Evolutionary conservation across 2,329 filamentous ascomycete genomes (phyloP).

Genomic region (Venturiaceae sp.): DNA sequence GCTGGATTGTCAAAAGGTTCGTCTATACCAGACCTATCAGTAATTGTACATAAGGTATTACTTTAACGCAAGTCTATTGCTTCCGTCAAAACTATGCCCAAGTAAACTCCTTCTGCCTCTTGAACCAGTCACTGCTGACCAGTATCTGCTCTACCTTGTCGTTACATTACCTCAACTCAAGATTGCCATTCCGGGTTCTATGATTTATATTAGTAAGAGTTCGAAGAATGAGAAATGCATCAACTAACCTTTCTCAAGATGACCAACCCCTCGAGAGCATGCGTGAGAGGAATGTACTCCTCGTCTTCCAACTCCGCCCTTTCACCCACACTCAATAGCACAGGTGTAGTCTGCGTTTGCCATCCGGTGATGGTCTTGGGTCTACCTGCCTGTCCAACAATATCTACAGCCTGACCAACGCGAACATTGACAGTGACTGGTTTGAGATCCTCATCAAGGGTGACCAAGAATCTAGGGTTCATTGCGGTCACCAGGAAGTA

Average conservation of each 20-base stretch:
- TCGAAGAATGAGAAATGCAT: too few species aligned
- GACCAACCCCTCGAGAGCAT: constrained; percentile 85
- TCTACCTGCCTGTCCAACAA: constrained; percentile 91
- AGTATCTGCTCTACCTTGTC: too few species aligned
- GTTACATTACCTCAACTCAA: too few species aligned
- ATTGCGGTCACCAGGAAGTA: constrained; percentile 97
- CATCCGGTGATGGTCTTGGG: constrained; percentile 99
- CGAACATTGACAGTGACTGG: constrained; percentile 92
- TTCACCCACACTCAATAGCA: constrained; percentile 88
- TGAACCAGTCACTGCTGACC: too few species aligned
- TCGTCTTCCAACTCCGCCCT: constrained; percentile 95
- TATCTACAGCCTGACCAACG: constrained; percentile 95
- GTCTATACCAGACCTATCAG: too few species aligned
- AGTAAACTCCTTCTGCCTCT: too few species aligned
- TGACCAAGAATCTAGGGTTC: constrained; percentile 93
- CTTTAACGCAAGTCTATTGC: not conserved
- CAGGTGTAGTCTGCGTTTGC: constrained; percentile 99
- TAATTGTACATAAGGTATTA: not conserved
- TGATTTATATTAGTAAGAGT: too few species aligned
- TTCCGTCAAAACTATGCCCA: too few species aligned
- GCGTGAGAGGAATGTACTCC: constrained; percentile 87
- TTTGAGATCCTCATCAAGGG: constrained; percentile 87
- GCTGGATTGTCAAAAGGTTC: too few species aligned
- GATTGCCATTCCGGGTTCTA: not conserved
- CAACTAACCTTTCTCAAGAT: constrained; percentile 92